Evolutionary conservation across 176 grass and related monocot genomes (phyloP), one percentile per base, ranked within the genome.

Genomic region (Bonia amplexicaulis): DNA sequence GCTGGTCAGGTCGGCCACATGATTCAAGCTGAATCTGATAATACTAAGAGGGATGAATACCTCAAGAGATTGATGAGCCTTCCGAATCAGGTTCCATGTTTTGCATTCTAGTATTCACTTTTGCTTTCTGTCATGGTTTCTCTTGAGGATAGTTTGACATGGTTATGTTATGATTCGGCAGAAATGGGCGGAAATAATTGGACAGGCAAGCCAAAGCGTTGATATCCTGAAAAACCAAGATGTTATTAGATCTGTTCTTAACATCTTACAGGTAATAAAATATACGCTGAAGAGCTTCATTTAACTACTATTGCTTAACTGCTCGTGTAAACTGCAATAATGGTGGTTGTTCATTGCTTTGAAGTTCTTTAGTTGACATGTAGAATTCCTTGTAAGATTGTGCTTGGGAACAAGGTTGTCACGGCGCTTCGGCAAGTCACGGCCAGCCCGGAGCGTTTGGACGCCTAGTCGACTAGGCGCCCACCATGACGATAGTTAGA

Each of bases 161-260:
- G 39, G 13, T 77, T 85, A 35, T 64, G 31, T 49, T 80, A 41
- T 69, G 63, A 44, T 87, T 90, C 44, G 90, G 17, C 81, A 99
- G 97, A 99, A 99, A 96, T 99, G 97, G 97, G 90, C 93, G 57
- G 97, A 99, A 79, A 99, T 99, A 86, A 99, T 99, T 88, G 97
- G 97, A 59, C 97, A 96, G 80, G 97, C 97, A 57, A 92, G 97
- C 66, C 86, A 80, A 73, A 99, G 97, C 85, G 93, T 99, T 91
- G 97, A 96, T 86, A 85, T 99, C 46, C 85, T 99, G 71, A 99
- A 99, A 87, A 95, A 96, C 88, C 93, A 88, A 77, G 97, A 99
- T 91, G 90, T 96, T 73, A 99, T 99, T 80, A 89, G 97, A 92
- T 91, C 93, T 62, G 92, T 99, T 88, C 97, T 99, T 84, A 96